Evolutionary conservation across 225 moss, liverwort and hornwort genomes (phyloP).

Genomic region (Neckera pumila): DNA sequence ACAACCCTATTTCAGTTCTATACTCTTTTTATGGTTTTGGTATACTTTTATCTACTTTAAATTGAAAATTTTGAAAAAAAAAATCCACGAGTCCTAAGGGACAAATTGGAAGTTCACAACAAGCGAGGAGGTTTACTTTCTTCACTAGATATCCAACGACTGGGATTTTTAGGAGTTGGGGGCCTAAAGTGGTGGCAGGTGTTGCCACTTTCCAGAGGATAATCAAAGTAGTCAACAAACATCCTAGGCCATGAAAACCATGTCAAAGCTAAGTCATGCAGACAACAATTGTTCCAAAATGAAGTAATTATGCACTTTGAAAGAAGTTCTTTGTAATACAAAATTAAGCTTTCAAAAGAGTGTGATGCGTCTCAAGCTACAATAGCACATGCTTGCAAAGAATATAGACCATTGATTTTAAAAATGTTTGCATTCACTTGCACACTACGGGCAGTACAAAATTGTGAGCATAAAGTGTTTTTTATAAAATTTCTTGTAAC

Average conservation of each 20-base stretch:
- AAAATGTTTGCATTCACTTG: neutral
- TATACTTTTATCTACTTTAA: too few relatives aligned
- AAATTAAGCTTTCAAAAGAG: neutral
- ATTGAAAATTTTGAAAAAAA: too few relatives aligned
- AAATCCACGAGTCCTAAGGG: too few relatives aligned
- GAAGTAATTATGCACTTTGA: neutral
- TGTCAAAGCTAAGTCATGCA: rapidly evolving
- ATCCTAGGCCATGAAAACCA: neutral
- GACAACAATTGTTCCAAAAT: neutral
- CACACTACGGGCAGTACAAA: rapidly evolving
- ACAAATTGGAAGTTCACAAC: too few relatives aligned
- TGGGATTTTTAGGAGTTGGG: too few relatives aligned
- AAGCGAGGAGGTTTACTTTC: too few relatives aligned
- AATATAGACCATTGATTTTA: neutral
- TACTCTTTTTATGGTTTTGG: too few relatives aligned
- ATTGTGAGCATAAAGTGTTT: neutral
- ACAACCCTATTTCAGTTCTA: too few relatives aligned
- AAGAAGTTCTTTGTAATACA: rapidly evolving
- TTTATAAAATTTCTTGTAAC: neutral
- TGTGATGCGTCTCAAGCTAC: rapidly evolving
- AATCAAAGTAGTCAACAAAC: rapidly evolving
- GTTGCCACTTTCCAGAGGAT: too few relatives aligned
- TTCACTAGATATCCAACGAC: too few relatives aligned
- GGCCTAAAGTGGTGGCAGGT: too few relatives aligned
- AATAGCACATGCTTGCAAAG: neutral